Percentiles rank a stretch among this genome's conserved stretches.
Conservation (phyloP, 306 rosid species). For the Lathyrus tuberosus region DNA sequence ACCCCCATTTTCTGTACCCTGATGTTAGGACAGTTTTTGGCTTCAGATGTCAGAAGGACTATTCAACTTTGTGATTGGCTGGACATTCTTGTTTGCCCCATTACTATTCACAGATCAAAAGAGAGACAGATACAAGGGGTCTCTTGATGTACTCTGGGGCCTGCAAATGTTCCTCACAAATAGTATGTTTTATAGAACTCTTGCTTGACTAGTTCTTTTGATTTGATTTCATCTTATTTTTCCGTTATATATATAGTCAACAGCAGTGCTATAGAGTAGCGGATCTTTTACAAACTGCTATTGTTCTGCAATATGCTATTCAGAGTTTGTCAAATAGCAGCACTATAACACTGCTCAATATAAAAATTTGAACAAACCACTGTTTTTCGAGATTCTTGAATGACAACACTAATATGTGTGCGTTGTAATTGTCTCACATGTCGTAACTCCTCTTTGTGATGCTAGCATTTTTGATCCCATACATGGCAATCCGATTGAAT, state of each 20-base stretch:
- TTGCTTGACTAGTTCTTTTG: conserved; percentile 15
- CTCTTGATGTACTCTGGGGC: conserved; percentile 78
- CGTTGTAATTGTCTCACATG: conserved; percentile 10
- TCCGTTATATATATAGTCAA: not conserved
- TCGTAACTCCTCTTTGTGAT: conserved; percentile 29
- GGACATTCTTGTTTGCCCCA: conserved; percentile 96
- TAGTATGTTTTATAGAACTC: conserved; percentile 58
- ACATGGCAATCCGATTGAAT: conserved; percentile 92
- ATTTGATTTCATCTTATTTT: not conserved
- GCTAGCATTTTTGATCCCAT: conserved; percentile 88
- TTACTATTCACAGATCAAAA: conserved; percentile 73
- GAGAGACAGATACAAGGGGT: conserved; percentile 70
- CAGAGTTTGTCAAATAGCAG: not conserved
- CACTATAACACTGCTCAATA: not conserved
- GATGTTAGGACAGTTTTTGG: conserved; percentile 24
- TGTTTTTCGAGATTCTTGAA: not conserved
- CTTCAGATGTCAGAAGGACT: conserved; percentile 84
- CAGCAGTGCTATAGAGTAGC: not conserved
- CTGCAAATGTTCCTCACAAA: conserved; percentile 95
- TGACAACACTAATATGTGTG: not conserved
- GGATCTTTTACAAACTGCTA: not conserved
- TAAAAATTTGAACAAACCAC: not conserved
- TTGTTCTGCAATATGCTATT: not conserved
- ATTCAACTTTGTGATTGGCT: conserved; percentile 89
- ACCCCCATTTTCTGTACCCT: conserved; percentile 2